A percentile compares a stretch with the other conserved stretches of the same genome.
Conservation (phyloP, 2,329 filamentous ascomycete genomes). For the Cercospora nicotianae region DNA sequence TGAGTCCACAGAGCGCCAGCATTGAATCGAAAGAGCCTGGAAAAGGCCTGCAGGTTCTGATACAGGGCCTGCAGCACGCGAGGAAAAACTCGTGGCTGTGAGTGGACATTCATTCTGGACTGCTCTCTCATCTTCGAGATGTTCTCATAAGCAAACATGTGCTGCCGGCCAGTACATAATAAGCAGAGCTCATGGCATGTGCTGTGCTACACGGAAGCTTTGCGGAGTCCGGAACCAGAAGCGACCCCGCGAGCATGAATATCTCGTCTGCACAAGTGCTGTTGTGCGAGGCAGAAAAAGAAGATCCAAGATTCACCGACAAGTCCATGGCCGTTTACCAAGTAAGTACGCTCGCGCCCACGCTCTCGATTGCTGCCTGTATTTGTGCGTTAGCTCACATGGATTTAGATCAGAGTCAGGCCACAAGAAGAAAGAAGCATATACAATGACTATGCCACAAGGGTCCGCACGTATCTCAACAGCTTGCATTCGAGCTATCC, state of each 20-base stretch:
- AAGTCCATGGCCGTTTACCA: neutral
- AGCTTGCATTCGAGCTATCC: neutral
- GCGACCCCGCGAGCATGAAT: neutral
- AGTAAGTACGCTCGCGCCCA: neutral
- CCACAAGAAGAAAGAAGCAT: neutral
- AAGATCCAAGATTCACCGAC: neutral
- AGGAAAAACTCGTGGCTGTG: constrained; percentile 12
- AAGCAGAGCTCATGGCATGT: neutral
- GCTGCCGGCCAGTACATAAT: neutral
- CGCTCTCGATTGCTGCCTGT: neutral
- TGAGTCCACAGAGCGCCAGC: constrained; percentile 27
- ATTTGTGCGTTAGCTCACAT: neutral
- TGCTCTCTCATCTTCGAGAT: neutral
- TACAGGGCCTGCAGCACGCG: constrained; percentile 15
- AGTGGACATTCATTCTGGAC: neutral
- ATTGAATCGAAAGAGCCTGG: constrained; percentile 29
- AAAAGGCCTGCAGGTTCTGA: constrained; percentile 22
- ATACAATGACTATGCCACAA: neutral
- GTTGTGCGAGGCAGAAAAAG: neutral
- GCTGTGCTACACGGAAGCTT: neutral
- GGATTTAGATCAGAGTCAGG: neutral
- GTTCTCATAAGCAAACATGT: neutral
- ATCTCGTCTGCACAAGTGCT: neutral
- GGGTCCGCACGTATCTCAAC: neutral
- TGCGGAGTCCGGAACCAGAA: neutral